Base-by-base conservation (phyloP, 2,329 filamentous ascomycete genomes). In the Fusarium fujikuroi region DNA sequence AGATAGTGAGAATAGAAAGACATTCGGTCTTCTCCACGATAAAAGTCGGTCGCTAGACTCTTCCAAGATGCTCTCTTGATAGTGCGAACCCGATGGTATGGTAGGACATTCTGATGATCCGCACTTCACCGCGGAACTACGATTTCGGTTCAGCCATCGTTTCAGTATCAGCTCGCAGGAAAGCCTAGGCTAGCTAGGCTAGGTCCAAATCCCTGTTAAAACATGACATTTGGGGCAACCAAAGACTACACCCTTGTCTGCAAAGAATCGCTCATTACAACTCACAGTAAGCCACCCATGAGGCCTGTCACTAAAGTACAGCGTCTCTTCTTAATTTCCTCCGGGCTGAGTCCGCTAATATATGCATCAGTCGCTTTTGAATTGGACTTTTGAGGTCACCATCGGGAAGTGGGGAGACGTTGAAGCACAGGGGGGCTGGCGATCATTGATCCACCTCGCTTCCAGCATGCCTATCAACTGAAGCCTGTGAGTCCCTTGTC, bases 101-200 rank as follows among this genome's bases (percentile, higher is more conserved):
- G 75, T 64, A 68, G 60, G 54, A 37, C 62, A 60, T 61, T 57
- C 42, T 46, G 44, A 60, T 65, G 68, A 73, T 60, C 53, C 54
- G 52, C 43, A 40, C 54, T 43, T 67, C 54, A 47, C n/a, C 52
- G 28, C 47, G 30, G 54, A 58, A 58, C 30, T 57, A 44, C 44
- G 50, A 59, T 62, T 63, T 69, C 50, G 69, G 73, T 68, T 64
- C 57, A 64, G 58, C 71, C 52, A 71, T 61, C 57, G 75, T 77
- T 76, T 77, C 75, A 75, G 75, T 61, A 53, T 77, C 75, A 77
- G 75, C 64, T 75, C 61, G 28, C 43, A 60, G 64, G 63, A 66
- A 66, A 44, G 30, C 64, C 60, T 61, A 44, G 28, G 64, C 58
- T 59, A 63, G 63, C 60, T 61, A 44, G 28, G 64, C 58, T 59